Evolutionary conservation across 495 filamentous ascomycete genomes (phyloP), one percentile per base, ranked within the genome.

Genomic region (Daldinia loculata): DNA sequence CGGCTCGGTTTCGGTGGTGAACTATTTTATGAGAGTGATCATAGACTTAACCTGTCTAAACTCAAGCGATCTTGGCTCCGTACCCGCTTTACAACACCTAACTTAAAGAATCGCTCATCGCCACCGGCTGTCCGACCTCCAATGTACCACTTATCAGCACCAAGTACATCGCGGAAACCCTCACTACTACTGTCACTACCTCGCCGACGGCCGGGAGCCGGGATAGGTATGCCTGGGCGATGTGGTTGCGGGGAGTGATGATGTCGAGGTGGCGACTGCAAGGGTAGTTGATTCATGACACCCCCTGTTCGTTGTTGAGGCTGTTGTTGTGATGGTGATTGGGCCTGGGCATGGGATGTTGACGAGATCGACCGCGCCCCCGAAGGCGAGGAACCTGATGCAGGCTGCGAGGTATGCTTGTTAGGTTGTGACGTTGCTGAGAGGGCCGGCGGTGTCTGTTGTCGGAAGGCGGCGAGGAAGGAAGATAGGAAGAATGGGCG

Each of bases 51-150:
- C 59, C 85, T 76, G 79, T 89, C 87, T 63, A 88, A 67, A 58
- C 86, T 88, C 50, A 87, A 67, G 56, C 85, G 73, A 68, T 88
- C 87, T 34, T 84, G 80, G 71, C 87, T 89, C 59, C 82, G 79
- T 41, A 87, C 80, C 60, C 87, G 75, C 74, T 84, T 80, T 43
- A 88, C 85, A 11, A 88, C 84, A 22, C 86, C 86, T 1, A 89
- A 75, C 70, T 92, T 90, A 72, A 96, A 96, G 77, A 94, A 97
- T 74, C 89, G 85, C 79, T 97, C 94, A 75, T 97, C 94, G 4
- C 94, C 94, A 1, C 81, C 84, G n/a, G 92, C 90, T 34, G 92
- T 96, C 70, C 91, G 81, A 2, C 94, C 94, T 2, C 94, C 94
- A 58, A 97, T 92, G 78, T 95, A 97, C 90, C 93, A 93, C 69